Evolutionary conservation across 192 early-diverging fungal species (phyloP).

Genomic region (Backusella macrospora): DNA sequence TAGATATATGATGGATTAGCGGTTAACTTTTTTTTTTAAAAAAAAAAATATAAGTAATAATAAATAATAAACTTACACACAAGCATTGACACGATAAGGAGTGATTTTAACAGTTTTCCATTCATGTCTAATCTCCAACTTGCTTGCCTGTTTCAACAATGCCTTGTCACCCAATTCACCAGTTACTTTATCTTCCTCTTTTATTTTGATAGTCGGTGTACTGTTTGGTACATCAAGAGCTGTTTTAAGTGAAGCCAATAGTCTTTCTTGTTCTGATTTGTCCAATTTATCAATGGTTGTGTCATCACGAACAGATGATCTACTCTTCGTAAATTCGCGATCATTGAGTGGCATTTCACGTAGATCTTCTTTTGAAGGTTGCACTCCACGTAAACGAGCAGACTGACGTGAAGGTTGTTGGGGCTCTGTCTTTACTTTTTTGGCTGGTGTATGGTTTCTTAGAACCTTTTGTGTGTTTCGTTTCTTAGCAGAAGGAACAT

Average conservation of each 20-base stretch:
- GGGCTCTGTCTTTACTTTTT: conserved; percentile 24
- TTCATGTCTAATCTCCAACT: conserved; percentile 39
- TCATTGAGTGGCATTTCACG: not conserved
- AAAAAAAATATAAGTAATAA: not conserved
- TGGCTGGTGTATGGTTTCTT: conserved; percentile 12
- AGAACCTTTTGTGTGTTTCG: not conserved
- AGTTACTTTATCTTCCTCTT: conserved; percentile 10
- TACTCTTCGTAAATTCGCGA: not conserved
- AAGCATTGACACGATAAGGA: conserved; percentile 47
- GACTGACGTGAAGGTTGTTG: conserved; percentile 13
- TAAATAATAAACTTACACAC: conserved; percentile 25
- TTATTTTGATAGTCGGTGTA: not conserved
- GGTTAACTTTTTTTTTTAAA: not conserved
- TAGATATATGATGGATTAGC: not conserved
- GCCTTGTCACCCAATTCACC: conserved; percentile 8
- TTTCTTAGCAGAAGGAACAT: conserved; percentile 23
- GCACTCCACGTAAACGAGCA: conserved; percentile 22
- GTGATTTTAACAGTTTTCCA: conserved; percentile 59
- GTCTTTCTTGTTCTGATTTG: conserved; percentile 14
- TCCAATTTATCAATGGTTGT: conserved; percentile 11
- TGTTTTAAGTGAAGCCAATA: conserved; percentile 20
- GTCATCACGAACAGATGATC: not conserved
- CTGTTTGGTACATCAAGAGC: conserved; percentile 1
- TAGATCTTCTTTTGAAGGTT: not conserved
- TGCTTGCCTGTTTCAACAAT: conserved; percentile 30